Evolutionary conservation across 176 grass and related monocot species (phyloP), one percentile per base, ranked within the genome.

Genomic region (Panicum miliaceum): DNA sequence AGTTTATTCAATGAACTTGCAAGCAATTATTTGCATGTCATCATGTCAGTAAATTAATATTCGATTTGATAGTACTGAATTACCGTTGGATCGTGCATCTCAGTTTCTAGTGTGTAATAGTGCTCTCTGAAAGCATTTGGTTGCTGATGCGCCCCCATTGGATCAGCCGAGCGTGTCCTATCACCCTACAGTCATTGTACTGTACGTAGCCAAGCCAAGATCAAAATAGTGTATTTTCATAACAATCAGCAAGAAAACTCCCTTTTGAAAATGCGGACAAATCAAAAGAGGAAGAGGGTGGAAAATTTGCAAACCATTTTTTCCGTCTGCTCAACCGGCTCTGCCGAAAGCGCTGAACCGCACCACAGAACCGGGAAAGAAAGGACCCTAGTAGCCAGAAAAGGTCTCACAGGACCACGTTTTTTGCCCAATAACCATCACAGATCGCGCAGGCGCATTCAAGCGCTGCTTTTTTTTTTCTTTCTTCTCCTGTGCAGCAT

Each of bases 401-500:
- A 77, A 63, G 61, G 6, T 75, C 77, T 42, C 7, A 26, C 20
- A 71, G 83, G 83, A 63, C 83, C 78, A 71, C 51, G n/a, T 27
- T 66, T 58, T 58, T 67, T 51, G 38, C 47, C 59, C 81, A 48
- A 53, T 66, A 36, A 34, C 43, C 62, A 35, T 19, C 56, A 25
- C 34, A 70, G 70, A 72, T 51, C 76, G 68, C 5, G 77, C 82
- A 63, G 77, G 34, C 64, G 54, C 71, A 86, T 86, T 82, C n/a
- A 82, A 65, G 42, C 11, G 64, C 82, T 4, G 54, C 20, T 64
- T 20, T 42, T 72, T 47, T 13, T 13, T 3, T 3, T 10, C 41
- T n/a, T n/a, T n/a, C n/a, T n/a, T n/a, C 41, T 4, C 38, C 64
- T 52, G 45, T 14, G 15, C 68, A 40, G 78, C 78, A 58, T 90